Evolutionary conservation across 257 asterid genomes (phyloP), one percentile per base, ranked within the genome.

Genomic region (Marsdenia floribunda): DNA sequence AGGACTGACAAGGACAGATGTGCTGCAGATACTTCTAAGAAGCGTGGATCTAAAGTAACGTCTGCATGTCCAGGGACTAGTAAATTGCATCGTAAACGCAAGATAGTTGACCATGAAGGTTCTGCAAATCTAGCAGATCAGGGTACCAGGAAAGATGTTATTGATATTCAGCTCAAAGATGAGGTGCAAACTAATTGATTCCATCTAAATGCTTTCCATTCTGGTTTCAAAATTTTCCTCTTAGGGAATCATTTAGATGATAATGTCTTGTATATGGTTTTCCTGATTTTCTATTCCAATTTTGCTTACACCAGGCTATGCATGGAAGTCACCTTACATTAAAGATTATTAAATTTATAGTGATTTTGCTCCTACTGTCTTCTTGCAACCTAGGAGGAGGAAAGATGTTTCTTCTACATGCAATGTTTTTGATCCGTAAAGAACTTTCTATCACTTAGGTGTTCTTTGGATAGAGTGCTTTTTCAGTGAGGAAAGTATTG

Each of bases 111-210:
- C 75, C 77, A 18, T 49, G 80, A 79, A 74, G 77, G 80, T 73
- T 81, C 88, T 72, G 77, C 76, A 65, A 33, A 81, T 74, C 73
- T 67, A 15, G 40, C 71, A 24, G 77, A 76, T 60, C 57, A 76
- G 80, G 80, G 76, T 80, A 74, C 65, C 50, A 76, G 78, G 42
- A 68, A 54, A 69, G 81, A 83, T 60, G 70, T 49, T 77, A 80
- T 68, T 66, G 81, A 82, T 78, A 71, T 70, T 66, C 85, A 73
- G 67, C 86, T 79, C 60, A 89, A 85, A 80, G 89, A 87, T 78
- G 87, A 91, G 97, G 96, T 91, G 22, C 46, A 57, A 55, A 75
- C 58, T 70, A 68, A 57, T 71, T 52, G 37, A 63, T 75, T 63
- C 60, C 47, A 66, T 65, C 33, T 73, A 49, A 61, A n/a, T 78